Base-by-base conservation (phyloP, 2,329 filamentous ascomycete species). In the Fonsecaea nubica region DNA sequence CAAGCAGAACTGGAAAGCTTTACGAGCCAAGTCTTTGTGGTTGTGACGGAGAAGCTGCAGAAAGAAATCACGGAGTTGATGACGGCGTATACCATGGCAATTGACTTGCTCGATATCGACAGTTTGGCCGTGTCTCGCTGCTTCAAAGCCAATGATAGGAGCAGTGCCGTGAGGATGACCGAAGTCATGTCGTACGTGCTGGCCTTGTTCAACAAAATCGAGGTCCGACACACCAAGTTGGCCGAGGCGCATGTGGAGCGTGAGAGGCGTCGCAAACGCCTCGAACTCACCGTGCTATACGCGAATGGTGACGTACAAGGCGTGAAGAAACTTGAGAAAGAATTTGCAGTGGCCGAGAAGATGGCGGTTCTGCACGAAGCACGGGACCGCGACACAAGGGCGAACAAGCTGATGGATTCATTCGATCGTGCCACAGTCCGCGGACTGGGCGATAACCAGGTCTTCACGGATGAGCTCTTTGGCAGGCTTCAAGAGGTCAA, bases 241-340 rank as follows among this genome's bases (percentile, higher is more conserved):
- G 79, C 82, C 2, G 78, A 82, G 35, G 80, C 83, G 40, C 80
- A 84, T 5, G 74, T 85, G 18, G 84, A 86, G 68, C 81, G 84
- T 48, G 85, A 87, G 71, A 80, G 80, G 54, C 78, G 84, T 15
- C 82, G 85, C 59, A 86, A 86, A 75, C 83, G 81, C 70, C 83
- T 84, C 0, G 83, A 86, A 69, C 58, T 80, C 81, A 64, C 84
- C 81, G 25, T 79, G 82, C 36, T 83, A 59, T 72, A 73, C 62
- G 72, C 71, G 5, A 73, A 73, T 54, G 84, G 84, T 25, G 82
- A 86, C 69, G 82, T 83, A 21, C 73, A 76, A 4, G 80, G 81
- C 52, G 78, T 87, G 69, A 86, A 83, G 72, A 76, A 77, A 33
- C 73, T 86, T 9, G 79, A 82, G 52, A 77, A 76, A 18, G 81